Conservation (phyloP, 2,329 filamentous ascomycete species). For the Didymella sp. region DNA sequence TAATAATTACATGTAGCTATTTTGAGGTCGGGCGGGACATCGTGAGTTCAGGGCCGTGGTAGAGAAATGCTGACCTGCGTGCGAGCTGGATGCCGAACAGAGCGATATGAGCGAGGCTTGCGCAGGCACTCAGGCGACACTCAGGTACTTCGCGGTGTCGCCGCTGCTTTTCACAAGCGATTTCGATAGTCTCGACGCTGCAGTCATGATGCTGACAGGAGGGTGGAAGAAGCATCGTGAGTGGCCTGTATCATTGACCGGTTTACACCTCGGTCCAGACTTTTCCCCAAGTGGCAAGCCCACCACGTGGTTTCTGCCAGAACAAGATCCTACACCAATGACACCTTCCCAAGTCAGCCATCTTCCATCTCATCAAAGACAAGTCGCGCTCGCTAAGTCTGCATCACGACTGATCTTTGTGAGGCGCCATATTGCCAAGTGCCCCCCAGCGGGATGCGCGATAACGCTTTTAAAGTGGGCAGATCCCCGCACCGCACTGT, state of each 20-base stretch:
- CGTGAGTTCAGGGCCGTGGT: background rate
- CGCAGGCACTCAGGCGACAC: background rate
- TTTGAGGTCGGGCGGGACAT: background rate
- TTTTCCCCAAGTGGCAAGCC: constrained; percentile 7
- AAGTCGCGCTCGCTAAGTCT: constrained; percentile 11
- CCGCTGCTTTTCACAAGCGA: constrained; percentile 6
- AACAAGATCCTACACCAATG: background rate
- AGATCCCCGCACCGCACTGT: constrained; percentile 6
- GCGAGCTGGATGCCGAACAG: constrained; percentile 1
- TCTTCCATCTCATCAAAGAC: constrained; percentile 1
- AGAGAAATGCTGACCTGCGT: background rate
- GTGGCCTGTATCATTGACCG: constrained; percentile 15
- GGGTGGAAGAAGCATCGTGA: constrained; percentile 2
- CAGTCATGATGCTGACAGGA: constrained; percentile 16
- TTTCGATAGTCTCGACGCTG: constrained; percentile 14
- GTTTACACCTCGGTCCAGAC: background rate
- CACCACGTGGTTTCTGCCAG: constrained; percentile 8
- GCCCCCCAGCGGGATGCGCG: constrained; percentile 3
- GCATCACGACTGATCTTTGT: constrained; percentile 2
- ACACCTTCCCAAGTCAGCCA: constrained; percentile 8
- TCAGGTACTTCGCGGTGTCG: background rate
- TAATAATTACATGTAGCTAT: constrained; percentile 7
- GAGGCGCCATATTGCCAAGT: constrained; percentile 17
- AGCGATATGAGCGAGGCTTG: background rate
- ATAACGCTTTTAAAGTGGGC: constrained; percentile 12